Evolutionary conservation across 495 filamentous ascomycete genomes (phyloP).

Genomic region (Wilcoxina mikolae): DNA sequence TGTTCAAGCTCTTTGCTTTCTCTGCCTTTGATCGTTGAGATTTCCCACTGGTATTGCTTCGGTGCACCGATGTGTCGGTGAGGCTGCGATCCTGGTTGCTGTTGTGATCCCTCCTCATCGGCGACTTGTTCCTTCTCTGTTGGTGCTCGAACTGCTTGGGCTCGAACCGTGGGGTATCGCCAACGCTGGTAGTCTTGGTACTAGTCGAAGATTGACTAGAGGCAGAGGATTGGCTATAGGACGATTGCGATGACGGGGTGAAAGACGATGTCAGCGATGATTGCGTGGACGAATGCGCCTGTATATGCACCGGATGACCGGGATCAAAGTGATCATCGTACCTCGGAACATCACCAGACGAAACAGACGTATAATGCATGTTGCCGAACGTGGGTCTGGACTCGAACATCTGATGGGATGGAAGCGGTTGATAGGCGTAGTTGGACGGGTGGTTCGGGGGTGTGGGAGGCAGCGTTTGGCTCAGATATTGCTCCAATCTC

Average conservation of each 20-base stretch:
- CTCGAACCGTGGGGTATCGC: conserved; percentile 23
- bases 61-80: conserved; percentile 9
- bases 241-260: conserved; percentile 16
- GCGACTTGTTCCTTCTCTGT: conserved; percentile 9
- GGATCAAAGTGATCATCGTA: conserved; percentile 2
- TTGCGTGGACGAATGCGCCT: conserved; percentile 3
- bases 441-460: background rate
- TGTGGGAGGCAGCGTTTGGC: background rate
- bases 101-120: background rate
- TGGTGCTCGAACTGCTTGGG: conserved; percentile 13
- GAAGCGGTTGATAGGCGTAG: background rate
- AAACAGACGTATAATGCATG: background rate
- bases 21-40: conserved; percentile 11
- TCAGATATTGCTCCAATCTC: background rate
- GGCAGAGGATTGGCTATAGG: conserved; percentile 25
- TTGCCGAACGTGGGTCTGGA: background rate
- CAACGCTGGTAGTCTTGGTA: conserved; percentile 23
- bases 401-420: background rate
- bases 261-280: conserved; percentile 7
- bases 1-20: conserved; percentile 13
- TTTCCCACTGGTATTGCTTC: conserved; percentile 20
- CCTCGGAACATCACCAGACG: background rate
- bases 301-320: background rate
- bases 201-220: conserved; percentile 24
- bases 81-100: background rate